Evolutionary conservation across 2,329 filamentous ascomycete genomes (phyloP).

Genomic region (Alternaria atra): DNA sequence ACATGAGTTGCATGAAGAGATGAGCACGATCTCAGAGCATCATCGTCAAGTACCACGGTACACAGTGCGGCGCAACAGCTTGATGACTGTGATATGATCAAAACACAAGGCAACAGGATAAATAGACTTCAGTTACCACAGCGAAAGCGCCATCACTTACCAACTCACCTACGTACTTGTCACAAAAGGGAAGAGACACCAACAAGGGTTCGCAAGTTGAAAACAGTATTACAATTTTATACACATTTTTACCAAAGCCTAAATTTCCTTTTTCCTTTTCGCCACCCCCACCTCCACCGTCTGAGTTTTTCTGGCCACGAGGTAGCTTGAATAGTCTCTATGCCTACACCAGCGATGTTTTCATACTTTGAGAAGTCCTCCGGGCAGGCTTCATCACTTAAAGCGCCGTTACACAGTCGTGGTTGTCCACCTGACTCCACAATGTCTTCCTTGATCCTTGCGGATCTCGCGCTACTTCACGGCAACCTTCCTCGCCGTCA

Average conservation of each 20-base stretch:
- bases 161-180: too few species aligned
- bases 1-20: not conserved
- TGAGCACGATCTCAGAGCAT: accelerated
- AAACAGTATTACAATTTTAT: not conserved
- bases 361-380: not conserved
- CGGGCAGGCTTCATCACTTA: not conserved
- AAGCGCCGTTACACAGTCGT: not conserved
- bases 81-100: too few species aligned
- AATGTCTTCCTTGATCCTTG: not conserved
- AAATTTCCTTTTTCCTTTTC: not conserved
- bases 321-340: too few species aligned
- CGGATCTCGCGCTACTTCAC: not conserved
- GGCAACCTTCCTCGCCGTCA: too few species aligned
- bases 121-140: too few species aligned
- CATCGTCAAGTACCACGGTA: not conserved
- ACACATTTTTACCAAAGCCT: not conserved
- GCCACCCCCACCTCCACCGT: not conserved
- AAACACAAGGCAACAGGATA: too few species aligned
- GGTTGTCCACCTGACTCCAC: not conserved
- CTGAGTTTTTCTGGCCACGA: too few species aligned
- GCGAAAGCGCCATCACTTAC: too few species aligned
- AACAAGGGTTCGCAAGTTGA: not conserved
- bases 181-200: too few species aligned
- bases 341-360: too few species aligned
- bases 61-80: too few species aligned